Evolutionary conservation across 192 early-diverging fungal genomes (phyloP).

Genomic region (Coemansia guatemalensis): DNA sequence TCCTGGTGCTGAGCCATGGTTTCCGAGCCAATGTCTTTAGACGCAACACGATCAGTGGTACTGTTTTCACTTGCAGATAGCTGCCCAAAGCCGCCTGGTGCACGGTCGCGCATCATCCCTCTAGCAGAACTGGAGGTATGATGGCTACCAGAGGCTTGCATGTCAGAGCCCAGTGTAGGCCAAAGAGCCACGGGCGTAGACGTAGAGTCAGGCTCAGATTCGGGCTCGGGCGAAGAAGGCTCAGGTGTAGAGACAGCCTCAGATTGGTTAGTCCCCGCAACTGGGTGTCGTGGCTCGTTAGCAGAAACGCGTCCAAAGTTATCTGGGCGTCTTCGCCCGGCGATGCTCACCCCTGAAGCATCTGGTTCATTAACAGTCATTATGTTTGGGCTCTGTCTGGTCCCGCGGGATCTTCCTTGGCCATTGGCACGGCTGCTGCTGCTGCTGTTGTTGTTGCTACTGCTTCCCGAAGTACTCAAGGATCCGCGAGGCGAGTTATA

Average conservation of each 20-base stretch:
- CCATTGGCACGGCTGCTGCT: slow-evolving; percentile 2
- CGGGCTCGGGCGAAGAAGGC: slow-evolving; percentile 12
- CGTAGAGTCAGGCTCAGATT: slow-evolving; percentile 12
- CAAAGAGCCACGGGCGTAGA: slow-evolving; percentile 26
- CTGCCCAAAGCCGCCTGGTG: slow-evolving; percentile 28
- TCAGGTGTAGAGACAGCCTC: background rate
- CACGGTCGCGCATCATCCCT: slow-evolving; percentile 9
- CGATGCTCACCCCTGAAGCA: slow-evolving; percentile 39
- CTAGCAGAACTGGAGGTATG: background rate
- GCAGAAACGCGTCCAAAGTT: slow-evolving; percentile 38
- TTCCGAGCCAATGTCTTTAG: slow-evolving; percentile 10
- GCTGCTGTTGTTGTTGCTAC: slow-evolving; percentile 6
- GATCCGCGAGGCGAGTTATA: slow-evolving; percentile 17
- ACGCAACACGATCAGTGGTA: background rate
- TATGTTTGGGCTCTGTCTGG: slow-evolving; percentile 23
- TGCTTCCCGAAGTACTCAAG: background rate
- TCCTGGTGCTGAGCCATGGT: slow-evolving; percentile 33
- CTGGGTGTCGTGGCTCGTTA: background rate
- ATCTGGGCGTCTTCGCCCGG: slow-evolving; percentile 40
- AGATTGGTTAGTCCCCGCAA: background rate
- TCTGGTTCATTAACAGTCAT: slow-evolving; percentile 47
- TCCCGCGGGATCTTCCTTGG: slow-evolving; percentile 1
- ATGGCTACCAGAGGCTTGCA: background rate
- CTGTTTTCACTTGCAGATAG: slow-evolving; percentile 5
- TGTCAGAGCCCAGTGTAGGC: slow-evolving; percentile 32